Conservation (phyloP, 768 basidiomycete genomes). For the Suillus tomentosus region DNA sequence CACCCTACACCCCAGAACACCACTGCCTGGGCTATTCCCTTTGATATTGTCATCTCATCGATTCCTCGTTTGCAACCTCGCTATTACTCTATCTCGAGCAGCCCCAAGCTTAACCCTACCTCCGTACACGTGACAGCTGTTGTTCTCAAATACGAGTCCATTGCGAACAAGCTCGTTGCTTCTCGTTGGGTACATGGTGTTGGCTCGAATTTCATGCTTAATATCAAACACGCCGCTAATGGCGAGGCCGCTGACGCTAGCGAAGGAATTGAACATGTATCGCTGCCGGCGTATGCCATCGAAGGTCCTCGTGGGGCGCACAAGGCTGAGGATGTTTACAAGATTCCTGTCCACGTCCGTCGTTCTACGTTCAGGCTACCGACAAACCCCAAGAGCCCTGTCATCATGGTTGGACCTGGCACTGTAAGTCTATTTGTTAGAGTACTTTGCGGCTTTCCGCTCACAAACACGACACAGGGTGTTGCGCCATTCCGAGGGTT, state of each 20-base stretch:
- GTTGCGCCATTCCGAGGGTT: constrained; percentile 99
- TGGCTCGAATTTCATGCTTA: constrained; percentile 93
- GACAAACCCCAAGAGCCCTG: constrained; percentile 96
- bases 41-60: constrained; percentile 94
- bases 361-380: constrained; percentile 96
- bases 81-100: constrained; percentile 98
- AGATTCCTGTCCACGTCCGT: constrained; percentile 91
- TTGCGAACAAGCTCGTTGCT: constrained; percentile 50
- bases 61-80: constrained; percentile 94
- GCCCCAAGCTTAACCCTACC: constrained; percentile 88
- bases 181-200: constrained; percentile 83
- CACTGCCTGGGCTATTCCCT: constrained; percentile 88
- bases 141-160: constrained; percentile 88
- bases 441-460: neutral
- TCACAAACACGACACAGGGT: constrained; percentile 56
- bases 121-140: constrained; percentile 94
- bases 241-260: constrained; percentile 52
- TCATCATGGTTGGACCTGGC: constrained; percentile 99
- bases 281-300: constrained; percentile 76
- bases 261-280: constrained; percentile 39
- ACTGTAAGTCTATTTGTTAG: constrained; percentile 62
- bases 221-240: constrained; percentile 78
- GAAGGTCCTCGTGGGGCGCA: constrained; percentile 91
- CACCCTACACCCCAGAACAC: constrained; percentile 72
- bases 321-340: constrained; percentile 67